These are phyloP conservation scores for Curvularia eragrostidis DNA, from an alignment of 2,329 filamentous ascomycete species.

Conservation along the genomic window DNA sequence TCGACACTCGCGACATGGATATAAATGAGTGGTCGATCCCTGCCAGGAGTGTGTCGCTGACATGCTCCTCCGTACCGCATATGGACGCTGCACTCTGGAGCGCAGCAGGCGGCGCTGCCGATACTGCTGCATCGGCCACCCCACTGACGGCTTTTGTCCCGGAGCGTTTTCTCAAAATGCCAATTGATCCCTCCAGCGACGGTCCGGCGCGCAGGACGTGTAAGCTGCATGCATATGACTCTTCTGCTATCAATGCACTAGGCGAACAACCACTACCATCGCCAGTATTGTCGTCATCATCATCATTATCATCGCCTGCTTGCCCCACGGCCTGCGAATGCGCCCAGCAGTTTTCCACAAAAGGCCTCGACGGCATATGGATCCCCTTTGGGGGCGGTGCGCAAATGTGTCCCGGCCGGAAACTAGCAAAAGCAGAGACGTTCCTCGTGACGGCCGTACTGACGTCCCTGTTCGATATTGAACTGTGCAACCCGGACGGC, in stretches of 20 bases:
- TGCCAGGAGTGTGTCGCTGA: background rate
- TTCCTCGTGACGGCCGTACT: background rate
- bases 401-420: background rate
- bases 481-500: background rate
- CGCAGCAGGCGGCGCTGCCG: no score
- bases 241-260: background rate
- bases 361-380: background rate
- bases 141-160: background rate
- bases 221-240: background rate
- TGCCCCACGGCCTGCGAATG: background rate
- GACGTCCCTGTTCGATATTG: background rate
- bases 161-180: background rate
- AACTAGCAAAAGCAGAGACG: background rate
- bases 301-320: no score
- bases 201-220: background rate
- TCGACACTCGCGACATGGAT: background rate
- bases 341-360: background rate
- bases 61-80: background rate
- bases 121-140: background rate
- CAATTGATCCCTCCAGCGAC: background rate
- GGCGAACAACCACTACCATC: background rate
- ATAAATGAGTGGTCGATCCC: background rate
- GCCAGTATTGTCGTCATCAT: no score
- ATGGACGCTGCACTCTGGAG: background rate
- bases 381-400: background rate